Evolutionary conservation across 768 basidiomycete genomes (phyloP), one percentile per base, ranked within the genome.

Genomic region (Amanita subjunquillea): DNA sequence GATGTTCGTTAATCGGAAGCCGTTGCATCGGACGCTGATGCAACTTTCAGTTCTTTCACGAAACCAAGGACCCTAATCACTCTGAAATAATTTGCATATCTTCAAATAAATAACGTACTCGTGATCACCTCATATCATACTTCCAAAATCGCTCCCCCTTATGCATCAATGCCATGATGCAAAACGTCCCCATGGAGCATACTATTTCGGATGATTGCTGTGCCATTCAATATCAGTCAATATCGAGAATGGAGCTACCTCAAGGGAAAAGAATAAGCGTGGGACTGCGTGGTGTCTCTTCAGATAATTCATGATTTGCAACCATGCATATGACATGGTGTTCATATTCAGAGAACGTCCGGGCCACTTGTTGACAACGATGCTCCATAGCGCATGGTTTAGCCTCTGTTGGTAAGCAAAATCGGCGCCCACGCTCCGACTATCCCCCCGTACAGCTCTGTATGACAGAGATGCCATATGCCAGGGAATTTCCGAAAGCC

Each of bases 41-140:
- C n/a, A 25, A 38, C 22, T 38, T 22, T 15, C 36, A 3, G 34
- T 27, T 12, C 36, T 25, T 48, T 36, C 12, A 12, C 48, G 25
- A 43, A 53, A 22, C 39, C 36, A 29, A 38, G 47, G 27, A 50
- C 50, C 40, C 58, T 62, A 45, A 57, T 62, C 57, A 25, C 58
- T 64, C 13, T 59, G 58, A 10, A 43, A 43, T 58, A 32, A 63
- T 71, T 15, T 55, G 55, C 64, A 71, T 15, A 61, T 4, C 61
- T 73, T 25, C 63, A 68, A 1, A 62, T 63, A 10, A 73, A 72
- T 56, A 65, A 67, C 56, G 48, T 71, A 41, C 62, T 66, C 1
- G 50, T 60, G 7, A 48, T 71, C 7, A 65, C 69, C 50, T 34
- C 58, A 58, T 22, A 60, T 71, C 42, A 59, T 68, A 47, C 50